These are phyloP conservation scores for Ophiostoma piceae DNA, from an alignment of 2,329 filamentous ascomycete species.

Conservation along the genomic window DNA sequence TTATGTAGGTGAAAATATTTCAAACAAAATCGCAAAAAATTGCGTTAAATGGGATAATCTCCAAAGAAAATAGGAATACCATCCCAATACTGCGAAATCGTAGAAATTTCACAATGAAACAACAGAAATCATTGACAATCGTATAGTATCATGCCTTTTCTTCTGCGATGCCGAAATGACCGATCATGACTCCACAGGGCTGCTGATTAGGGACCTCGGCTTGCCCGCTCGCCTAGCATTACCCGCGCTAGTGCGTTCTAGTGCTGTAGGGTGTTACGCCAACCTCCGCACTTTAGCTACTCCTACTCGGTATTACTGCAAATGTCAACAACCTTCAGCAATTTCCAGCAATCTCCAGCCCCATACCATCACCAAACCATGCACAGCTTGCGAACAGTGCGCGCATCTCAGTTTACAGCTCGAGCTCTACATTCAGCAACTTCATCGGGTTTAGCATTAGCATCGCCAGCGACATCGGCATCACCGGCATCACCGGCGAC, in stretches of 20 bases:
- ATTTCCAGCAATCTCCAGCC: too few relatives aligned
- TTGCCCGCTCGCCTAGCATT: neutral
- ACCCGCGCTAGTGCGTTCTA: conserved; percentile 5
- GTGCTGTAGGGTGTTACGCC: neutral
- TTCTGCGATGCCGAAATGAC: neutral
- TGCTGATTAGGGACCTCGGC: neutral
- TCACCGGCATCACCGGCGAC: neutral
- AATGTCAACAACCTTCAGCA: neutral
- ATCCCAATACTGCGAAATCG: too few relatives aligned
- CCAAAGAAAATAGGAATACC: too few relatives aligned
- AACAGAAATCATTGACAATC: too few relatives aligned
- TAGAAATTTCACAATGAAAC: too few relatives aligned
- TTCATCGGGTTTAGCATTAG: neutral
- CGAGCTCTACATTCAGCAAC: neutral
- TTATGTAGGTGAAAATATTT: too few relatives aligned
- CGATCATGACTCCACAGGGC: neutral
- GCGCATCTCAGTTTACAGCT: conserved; percentile 12
- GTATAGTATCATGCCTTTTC: neutral
- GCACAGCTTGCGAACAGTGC: conserved; percentile 12
- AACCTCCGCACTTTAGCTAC: neutral
- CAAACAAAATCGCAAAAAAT: too few relatives aligned
- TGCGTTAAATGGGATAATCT: too few relatives aligned
- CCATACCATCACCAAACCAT: conserved; percentile 13
- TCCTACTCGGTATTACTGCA: neutral
- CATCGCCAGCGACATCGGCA: neutral